phyloP scores from a whole-genome alignment of 2,329 filamentous ascomycete species.

The Penicillium hordei region DNA sequence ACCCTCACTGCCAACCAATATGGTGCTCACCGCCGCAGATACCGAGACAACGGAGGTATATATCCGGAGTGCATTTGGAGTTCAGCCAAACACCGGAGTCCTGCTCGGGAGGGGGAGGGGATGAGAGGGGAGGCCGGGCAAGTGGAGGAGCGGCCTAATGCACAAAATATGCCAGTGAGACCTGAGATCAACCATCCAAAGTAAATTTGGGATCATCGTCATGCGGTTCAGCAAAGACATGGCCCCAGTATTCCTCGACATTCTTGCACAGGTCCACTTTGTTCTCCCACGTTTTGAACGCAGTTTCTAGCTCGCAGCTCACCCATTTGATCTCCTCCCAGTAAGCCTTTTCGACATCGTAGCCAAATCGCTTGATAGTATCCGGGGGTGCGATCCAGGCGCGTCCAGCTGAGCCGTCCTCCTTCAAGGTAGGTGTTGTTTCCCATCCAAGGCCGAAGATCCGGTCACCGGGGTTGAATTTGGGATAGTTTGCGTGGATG shows the following conservation, averaged over 20 bases:
- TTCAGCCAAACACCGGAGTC: background rate
- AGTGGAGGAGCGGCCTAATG: background rate
- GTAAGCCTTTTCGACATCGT: conserved; percentile 40
- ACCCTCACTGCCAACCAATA: background rate
- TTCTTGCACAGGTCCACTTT: conserved; percentile 32
- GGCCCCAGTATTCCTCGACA: conserved; percentile 36
- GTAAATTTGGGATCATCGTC: conserved; percentile 36
- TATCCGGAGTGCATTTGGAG: background rate
- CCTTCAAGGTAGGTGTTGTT: conserved; percentile 36
- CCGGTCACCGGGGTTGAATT: conserved; percentile 42
- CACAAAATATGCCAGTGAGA: background rate
- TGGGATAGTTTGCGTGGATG: conserved; percentile 45
- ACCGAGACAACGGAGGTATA: background rate
- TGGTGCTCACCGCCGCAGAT: background rate
- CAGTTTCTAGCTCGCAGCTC: conserved; percentile 38
- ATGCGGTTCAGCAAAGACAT: conserved; percentile 37
- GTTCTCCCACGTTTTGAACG: conserved; percentile 38
- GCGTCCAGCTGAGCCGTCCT: conserved; percentile 38
- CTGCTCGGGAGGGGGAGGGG: background rate
- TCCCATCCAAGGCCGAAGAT: conserved; percentile 42
- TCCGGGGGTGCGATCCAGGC: conserved; percentile 40
- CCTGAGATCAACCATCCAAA: conserved; percentile 19
- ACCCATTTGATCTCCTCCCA: conserved; percentile 45
- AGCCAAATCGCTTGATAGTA: conserved; percentile 38
- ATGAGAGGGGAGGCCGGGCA: background rate